Percentiles rank a stretch among this genome's conserved stretches.
Conservation (phyloP, 768 basidiomycete species). For the Paxillus ammoniavirescens region DNA sequence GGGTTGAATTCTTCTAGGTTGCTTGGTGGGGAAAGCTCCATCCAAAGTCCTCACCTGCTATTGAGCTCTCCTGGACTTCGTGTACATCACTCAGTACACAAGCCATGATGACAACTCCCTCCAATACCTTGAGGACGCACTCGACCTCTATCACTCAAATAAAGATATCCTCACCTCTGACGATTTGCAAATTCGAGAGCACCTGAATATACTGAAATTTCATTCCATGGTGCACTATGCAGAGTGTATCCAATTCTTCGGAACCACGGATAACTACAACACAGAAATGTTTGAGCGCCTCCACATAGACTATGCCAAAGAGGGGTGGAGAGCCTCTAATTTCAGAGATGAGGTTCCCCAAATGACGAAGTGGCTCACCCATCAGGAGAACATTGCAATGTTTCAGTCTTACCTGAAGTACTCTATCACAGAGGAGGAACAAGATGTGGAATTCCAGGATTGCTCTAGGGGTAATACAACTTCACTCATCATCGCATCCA, state of each 20-base stretch:
- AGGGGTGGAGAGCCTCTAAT: slow-evolving; percentile 36
- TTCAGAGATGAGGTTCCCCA: slow-evolving; percentile 33
- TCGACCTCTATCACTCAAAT: too few species aligned
- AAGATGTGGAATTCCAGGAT: too few species aligned
- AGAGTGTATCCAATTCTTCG: slow-evolving; percentile 18
- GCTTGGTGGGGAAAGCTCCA: slow-evolving; percentile 27
- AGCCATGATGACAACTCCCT: slow-evolving; percentile 32
- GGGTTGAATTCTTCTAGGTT: slow-evolving; percentile 18
- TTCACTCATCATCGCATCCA: too few species aligned
- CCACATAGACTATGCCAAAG: slow-evolving; percentile 42
- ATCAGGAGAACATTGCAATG: slow-evolving; percentile 28
- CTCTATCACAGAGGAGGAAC: too few species aligned
- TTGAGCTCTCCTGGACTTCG: slow-evolving; percentile 36
- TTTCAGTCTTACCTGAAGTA: slow-evolving; percentile 24
- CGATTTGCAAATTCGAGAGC: not conserved
- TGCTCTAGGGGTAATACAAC: too few species aligned
- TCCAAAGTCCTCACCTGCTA: slow-evolving; percentile 27
- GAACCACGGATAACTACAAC: slow-evolving; percentile 39
- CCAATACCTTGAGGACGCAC: too few species aligned
- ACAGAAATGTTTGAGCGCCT: slow-evolving; percentile 25
- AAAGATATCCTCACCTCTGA: not conserved
- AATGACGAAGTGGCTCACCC: slow-evolving; percentile 38
- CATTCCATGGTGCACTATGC: slow-evolving; percentile 9
- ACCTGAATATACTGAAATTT: slow-evolving; percentile 13
- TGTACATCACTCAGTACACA: slow-evolving; percentile 37